Conservation (phyloP, 345 rosid genomes). For the Acer campestre region DNA sequence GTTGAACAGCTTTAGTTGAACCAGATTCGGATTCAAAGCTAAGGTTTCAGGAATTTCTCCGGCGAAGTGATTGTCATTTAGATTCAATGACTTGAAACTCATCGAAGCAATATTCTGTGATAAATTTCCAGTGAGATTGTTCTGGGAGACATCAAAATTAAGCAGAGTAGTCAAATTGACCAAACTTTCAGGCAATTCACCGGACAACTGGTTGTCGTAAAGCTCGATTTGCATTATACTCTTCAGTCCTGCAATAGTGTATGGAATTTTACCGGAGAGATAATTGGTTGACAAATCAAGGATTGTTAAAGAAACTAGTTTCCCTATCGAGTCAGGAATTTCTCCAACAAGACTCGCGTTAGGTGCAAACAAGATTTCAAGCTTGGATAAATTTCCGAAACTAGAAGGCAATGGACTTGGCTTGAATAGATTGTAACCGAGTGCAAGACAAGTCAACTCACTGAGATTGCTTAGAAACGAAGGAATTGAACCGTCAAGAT, state of each 20-base stretch:
- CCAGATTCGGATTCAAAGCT: slow-evolving; percentile 51
- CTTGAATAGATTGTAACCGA: slow-evolving; percentile 44
- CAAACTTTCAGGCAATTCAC: slow-evolving; percentile 57
- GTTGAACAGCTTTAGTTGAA: slow-evolving; percentile 61
- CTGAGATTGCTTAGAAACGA: slow-evolving; percentile 50
- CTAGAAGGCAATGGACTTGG: slow-evolving; percentile 48
- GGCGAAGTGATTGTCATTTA: slow-evolving; percentile 59
- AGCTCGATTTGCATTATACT: slow-evolving; percentile 51
- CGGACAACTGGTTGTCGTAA: slow-evolving; percentile 41
- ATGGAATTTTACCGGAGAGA: slow-evolving; percentile 58
- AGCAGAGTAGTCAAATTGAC: slow-evolving; percentile 45
- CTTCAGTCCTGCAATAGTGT: slow-evolving; percentile 39
- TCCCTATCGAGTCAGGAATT: slow-evolving; percentile 56
- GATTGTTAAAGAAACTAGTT: slow-evolving; percentile 39
- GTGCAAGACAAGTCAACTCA: slow-evolving; percentile 44
- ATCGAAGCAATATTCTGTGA: slow-evolving; percentile 50
- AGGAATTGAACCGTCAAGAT: slow-evolving; percentile 54
- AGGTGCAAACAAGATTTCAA: slow-evolving; percentile 39
- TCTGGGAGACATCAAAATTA: slow-evolving; percentile 63
- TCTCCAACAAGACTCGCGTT: slow-evolving; percentile 45
- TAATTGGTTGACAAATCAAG: slow-evolving; percentile 51
- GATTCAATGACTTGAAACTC: slow-evolving; percentile 42
- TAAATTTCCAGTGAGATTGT: slow-evolving; percentile 55
- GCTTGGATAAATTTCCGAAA: slow-evolving; percentile 53
- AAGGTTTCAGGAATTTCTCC: slow-evolving; percentile 56